Evolutionary conservation across 2,329 filamentous ascomycete species (phyloP), one percentile per base, ranked within the genome.

Genomic region (Mycosphaerella sp.): DNA sequence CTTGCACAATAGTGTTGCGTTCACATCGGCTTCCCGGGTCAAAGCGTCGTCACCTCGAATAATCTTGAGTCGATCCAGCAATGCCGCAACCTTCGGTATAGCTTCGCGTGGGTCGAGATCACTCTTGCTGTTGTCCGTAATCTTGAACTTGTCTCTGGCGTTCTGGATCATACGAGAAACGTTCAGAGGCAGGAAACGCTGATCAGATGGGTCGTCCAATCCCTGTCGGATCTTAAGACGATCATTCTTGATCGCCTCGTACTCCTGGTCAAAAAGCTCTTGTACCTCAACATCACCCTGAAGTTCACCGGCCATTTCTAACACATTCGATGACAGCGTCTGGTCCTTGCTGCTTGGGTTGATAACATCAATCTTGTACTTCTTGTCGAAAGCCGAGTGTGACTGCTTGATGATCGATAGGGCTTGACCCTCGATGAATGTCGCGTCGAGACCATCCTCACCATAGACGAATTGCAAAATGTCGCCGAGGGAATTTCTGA

Each of bases 391-490:
- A 40, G 84, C 81, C 40, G 78, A 75, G 62, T 89, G 78, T 1
- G 88, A 89, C 69, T 88, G 83, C 59, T 84, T 85, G 68, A 97
- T 86, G 66, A 87, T 85, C 62, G 95, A 89, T 58, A 98, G 81
- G 49, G 81, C 81, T 70, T 98, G 94, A 64, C 89, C 88, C 74
- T 99, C 93, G 52, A 99, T 97, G 68, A 85, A 82, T 59, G 87
- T 86, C 65, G 87, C 94, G 69, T 98, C 94, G 6, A 97, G 79
- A 65, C 93, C 94, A 70, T 98, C 94, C 69, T 98, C 93, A 66
- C 93, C 93, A 61, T 98, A 98, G 55, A 96, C 79, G 74, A 98
- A 98, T 66, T 98, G 91, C 49, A 98, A 85, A 57, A 98, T 86
- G 63, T 98, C 94, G 41, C 93, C 93, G 40, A 97, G 78, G 2